Conservation (phyloP, 176 grass and related monocot genomes). For the Carex parvula region DNA sequence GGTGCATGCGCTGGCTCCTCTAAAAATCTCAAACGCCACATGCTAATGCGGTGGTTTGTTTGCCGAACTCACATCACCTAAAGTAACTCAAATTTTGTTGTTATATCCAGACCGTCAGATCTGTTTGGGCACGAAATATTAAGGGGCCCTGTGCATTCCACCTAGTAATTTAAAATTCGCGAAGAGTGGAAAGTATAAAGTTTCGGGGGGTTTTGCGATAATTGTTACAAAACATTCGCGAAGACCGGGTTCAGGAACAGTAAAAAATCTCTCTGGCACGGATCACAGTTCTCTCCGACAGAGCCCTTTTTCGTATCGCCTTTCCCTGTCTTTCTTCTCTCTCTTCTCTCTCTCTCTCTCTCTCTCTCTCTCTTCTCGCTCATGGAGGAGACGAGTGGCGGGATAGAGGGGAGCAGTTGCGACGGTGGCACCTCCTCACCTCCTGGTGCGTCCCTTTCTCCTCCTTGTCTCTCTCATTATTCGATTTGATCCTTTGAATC, state of each 20-base stretch:
- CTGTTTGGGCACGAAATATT: too few species aligned
- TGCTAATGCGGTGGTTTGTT: neutral
- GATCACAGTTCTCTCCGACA: conserved; percentile 1
- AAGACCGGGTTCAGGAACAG: conserved; percentile 17
- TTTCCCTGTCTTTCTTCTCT: neutral
- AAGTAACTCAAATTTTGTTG: too few species aligned
- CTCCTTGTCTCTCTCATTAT: neutral
- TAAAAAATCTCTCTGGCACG: neutral
- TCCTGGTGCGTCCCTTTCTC: conserved; percentile 26
- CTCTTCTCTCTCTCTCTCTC: neutral
- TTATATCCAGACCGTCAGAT: too few species aligned
- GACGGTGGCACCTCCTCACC: conserved; percentile 27
- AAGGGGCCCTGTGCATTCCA: too few species aligned
- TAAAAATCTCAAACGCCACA: neutral
- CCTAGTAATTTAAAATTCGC: too few species aligned
- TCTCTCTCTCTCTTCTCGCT: neutral
- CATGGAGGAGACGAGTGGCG: too few species aligned
- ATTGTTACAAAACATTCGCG: neutral
- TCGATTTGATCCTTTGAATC: neutral
- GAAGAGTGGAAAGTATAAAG: neutral
- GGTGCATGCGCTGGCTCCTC: conserved; percentile 18
- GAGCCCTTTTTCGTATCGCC: conserved; percentile 12
- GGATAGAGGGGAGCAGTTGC: too few species aligned
- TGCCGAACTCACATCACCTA: too few species aligned
- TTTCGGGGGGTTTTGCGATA: neutral